Evolutionary conservation across 2,329 filamentous ascomycete genomes (phyloP).

Genomic region (Cucurbitaria berberidis): DNA sequence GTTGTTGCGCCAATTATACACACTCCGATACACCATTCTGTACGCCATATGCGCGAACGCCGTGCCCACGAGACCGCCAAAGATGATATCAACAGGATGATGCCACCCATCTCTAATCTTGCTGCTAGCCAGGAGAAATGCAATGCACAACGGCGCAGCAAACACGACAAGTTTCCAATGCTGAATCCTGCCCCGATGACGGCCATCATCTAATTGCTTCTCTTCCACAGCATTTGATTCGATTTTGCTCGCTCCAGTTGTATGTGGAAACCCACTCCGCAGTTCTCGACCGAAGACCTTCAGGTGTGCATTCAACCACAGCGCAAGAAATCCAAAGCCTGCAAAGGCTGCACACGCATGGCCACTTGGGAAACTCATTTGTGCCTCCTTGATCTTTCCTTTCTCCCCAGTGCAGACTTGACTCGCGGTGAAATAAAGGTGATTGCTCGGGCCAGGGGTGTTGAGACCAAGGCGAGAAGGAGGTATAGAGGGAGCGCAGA

Average conservation of each 20-base stretch:
- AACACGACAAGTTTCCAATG: conserved; percentile 72
- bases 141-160: conserved; percentile 67
- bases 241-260: background rate
- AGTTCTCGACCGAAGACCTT: conserved; percentile 22
- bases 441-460: background rate
- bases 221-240: background rate
- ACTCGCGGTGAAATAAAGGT: conserved; percentile 17
- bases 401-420: conserved; percentile 23
- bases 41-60: conserved; percentile 68
- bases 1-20: conserved; percentile 26
- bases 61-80: conserved; percentile 67
- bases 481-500: conserved; percentile 27
- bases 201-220: background rate
- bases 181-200: conserved; percentile 52
- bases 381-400: conserved; percentile 27
- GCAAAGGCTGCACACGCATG: conserved; percentile 41
- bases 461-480: background rate
- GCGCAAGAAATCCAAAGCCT: conserved; percentile 37
- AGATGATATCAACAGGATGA: conserved; percentile 72
- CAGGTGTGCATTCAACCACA: conserved; percentile 39
- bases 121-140: conserved; percentile 67
- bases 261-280: background rate
- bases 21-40: conserved; percentile 62
- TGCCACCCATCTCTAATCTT: conserved; percentile 71
- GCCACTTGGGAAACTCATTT: conserved; percentile 41